Base-by-base conservation (phyloP, 768 basidiomycete genomes). In the Filobasidium floriforme region DNA sequence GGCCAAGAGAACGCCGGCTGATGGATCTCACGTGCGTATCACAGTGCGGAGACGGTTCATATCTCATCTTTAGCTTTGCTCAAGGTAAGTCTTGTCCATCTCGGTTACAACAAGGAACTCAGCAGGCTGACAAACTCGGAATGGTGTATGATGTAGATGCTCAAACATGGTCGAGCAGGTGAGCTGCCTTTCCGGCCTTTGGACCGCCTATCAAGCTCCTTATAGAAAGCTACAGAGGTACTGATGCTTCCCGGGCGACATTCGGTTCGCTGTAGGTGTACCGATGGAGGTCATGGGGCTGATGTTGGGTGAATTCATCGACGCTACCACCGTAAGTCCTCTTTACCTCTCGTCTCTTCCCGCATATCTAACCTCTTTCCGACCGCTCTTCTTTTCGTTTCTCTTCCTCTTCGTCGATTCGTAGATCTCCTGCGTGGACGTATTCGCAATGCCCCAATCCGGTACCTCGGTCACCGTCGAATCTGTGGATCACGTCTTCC, bases 221-320 rank as follows among this genome's bases (percentile, higher is more conserved):
- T n/a, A n/a, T n/a, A n/a, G n/a, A n/a, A n/a, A n/a, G n/a, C n/a
- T n/a, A n/a, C n/a, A n/a, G n/a, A n/a, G n/a, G n/a, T n/a, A n/a
- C n/a, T n/a, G n/a, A n/a, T n/a, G n/a, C n/a, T n/a, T n/a, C n/a
- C n/a, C n/a, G n/a, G n/a, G n/a, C n/a, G n/a, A n/a, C n/a, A n/a
- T n/a, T 14, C 59, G 59, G 14, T 29, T 43, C 7, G 7, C 44
- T 26, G 29, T 60, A 62, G 61, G 94, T 66, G 96, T 99, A 29
- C 96, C 96, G 10, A 92, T 98, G 89, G 96, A 99, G 81, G 94
- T 98, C 71, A 98, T 99, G 94, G 78, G 78, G 66, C 67, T 79
- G 90, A 93, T 97, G 90, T 83, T 98, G 26, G 93, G 94, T 15
- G 92, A 96, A 78, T 98, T 98, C 72, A 90, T 98, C 57, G 96